Percentiles rank a stretch among this genome's conserved stretches.
Conservation (phyloP, 192 early-diverging fungal species). For the Backusella mclennaniae region DNA sequence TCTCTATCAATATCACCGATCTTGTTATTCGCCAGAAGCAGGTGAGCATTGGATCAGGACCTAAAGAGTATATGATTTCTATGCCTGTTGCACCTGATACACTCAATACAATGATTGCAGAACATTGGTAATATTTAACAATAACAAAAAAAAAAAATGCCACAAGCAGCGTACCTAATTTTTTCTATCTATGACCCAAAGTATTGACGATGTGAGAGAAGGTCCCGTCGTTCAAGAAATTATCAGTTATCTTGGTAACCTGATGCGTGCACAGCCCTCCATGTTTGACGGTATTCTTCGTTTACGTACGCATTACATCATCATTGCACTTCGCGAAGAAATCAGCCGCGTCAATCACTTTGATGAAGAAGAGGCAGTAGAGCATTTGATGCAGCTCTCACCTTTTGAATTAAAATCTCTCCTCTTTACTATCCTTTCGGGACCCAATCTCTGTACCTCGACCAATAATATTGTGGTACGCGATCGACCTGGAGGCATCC, state of each 20-base stretch:
- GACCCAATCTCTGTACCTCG: slow-evolving; percentile 43
- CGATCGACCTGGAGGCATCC: slow-evolving; percentile 31
- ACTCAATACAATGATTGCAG: slow-evolving; percentile 63
- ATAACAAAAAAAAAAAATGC: too few relatives aligned
- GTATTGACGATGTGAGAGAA: slow-evolving; percentile 75
- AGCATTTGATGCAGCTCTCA: slow-evolving; percentile 74
- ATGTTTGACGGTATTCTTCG: slow-evolving; percentile 82
- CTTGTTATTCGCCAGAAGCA: slow-evolving; percentile 75
- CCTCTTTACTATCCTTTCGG: slow-evolving; percentile 66
- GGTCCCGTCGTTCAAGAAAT: slow-evolving; percentile 80
- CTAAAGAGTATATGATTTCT: slow-evolving; percentile 63
- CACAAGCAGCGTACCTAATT: neutral
- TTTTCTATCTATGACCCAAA: slow-evolving; percentile 11
- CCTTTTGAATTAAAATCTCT: slow-evolving; percentile 78
- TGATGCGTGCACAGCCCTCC: slow-evolving; percentile 61
- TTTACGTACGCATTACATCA: slow-evolving; percentile 74
- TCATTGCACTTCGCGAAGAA: slow-evolving; percentile 84
- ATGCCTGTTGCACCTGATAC: slow-evolving; percentile 67
- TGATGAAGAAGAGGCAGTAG: slow-evolving; percentile 75
- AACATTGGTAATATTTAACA: slow-evolving; percentile 46
- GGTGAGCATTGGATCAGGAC: slow-evolving; percentile 72
- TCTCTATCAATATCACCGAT: slow-evolving; percentile 78
- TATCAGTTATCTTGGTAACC: slow-evolving; percentile 70
- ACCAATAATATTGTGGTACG: slow-evolving; percentile 40
- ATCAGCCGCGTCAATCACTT: slow-evolving; percentile 67